phyloP scores from a whole-genome alignment of 805 yeast species.

The Candida dendrica region DNA sequence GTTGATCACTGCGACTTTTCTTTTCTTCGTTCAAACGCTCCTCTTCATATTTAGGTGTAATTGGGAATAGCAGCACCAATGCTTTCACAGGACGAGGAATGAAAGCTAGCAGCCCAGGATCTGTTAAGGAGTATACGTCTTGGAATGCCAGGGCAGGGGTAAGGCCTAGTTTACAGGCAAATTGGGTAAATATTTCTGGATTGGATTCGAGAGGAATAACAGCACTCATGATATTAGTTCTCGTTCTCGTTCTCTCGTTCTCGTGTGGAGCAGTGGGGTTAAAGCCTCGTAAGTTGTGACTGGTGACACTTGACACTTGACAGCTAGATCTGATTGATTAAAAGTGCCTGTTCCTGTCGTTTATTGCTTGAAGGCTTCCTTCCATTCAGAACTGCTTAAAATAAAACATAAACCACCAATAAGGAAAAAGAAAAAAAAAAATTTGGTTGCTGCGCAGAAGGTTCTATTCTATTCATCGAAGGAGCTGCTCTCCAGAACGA shows the following conservation, averaged over 20 bases:
- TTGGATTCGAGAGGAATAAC: slow-evolving; percentile 89
- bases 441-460: too few relatives aligned
- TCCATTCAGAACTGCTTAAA: too few relatives aligned
- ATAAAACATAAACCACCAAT: too few relatives aligned
- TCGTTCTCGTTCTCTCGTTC: neutral
- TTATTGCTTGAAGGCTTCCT: too few relatives aligned
- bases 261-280: too few relatives aligned
- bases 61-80: slow-evolving; percentile 75
- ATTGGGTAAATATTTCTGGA: slow-evolving; percentile 71
- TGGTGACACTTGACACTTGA: too few relatives aligned
- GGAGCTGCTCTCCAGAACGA: too few relatives aligned
- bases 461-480: too few relatives aligned
- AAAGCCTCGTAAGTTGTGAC: too few relatives aligned
- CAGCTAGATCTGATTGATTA: too few relatives aligned
- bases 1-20: slow-evolving; percentile 7
- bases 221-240: slow-evolving; percentile 16
- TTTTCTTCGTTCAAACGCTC: slow-evolving; percentile 37
- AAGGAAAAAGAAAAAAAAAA: too few relatives aligned
- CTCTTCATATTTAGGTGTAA: slow-evolving; percentile 54
- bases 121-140: slow-evolving; percentile 82
- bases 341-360: too few relatives aligned
- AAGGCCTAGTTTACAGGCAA: slow-evolving; percentile 65
- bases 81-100: slow-evolving; percentile 78
- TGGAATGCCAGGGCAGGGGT: slow-evolving; percentile 52
- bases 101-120: slow-evolving; percentile 71